These are phyloP conservation scores for Melaleuca quinquenervia DNA, from an alignment of 345 rosid genomes.

Conservation along the genomic window DNA sequence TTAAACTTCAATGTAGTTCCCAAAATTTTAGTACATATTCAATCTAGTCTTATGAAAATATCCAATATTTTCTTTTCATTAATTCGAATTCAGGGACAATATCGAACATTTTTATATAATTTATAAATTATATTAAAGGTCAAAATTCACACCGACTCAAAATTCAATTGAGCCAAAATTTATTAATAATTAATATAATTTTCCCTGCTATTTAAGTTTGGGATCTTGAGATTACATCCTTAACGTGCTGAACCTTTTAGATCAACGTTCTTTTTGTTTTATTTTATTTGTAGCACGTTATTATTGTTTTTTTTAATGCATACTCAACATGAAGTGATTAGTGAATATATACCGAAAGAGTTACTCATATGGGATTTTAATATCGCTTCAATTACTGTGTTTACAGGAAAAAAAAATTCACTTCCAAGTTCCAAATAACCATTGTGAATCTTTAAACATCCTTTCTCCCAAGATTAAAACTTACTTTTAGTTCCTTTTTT, in stretches of 20 bases:
- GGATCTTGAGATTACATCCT: not conserved
- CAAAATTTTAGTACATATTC: no score
- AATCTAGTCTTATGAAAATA: no score
- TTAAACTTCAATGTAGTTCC: no score
- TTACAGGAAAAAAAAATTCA: not conserved
- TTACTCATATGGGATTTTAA: not conserved
- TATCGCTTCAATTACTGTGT: not conserved
- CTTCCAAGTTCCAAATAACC: not conserved
- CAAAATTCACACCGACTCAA: no score
- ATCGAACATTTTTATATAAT: no score
- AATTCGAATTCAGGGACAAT: no score
- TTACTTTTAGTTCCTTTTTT: not conserved
- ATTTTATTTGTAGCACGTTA: not conserved
- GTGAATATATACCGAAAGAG: not conserved
- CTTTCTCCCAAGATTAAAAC: not conserved
- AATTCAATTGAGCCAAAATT: no score
- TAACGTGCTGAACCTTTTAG: not conserved
- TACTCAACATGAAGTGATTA: accelerated
- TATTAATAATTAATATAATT: no score
- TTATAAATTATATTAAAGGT: no score
- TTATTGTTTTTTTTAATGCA: not conserved
- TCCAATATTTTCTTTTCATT: no score
- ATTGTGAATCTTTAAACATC: not conserved
- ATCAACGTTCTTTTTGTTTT: not conserved
- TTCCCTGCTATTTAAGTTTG: not conserved